phyloP scores from a whole-genome alignment of 768 basidiomycete genomes.

The Melanogaster broomeanus region DNA sequence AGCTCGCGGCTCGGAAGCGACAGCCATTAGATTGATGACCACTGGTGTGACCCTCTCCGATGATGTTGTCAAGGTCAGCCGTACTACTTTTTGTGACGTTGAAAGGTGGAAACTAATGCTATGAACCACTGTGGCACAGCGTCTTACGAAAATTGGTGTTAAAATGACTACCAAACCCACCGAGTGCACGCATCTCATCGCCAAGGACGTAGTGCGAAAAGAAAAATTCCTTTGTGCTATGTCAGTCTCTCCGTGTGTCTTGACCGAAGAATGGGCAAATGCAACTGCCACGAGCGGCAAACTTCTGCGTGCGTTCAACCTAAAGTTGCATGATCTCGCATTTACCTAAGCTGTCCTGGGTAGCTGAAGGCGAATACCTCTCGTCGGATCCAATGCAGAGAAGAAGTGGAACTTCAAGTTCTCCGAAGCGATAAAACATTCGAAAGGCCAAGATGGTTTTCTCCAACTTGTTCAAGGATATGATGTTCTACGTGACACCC shows the following conservation, averaged over 20 bases:
- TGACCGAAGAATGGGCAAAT: conserved; percentile 69
- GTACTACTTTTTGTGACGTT: not conserved
- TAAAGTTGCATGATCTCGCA: not conserved
- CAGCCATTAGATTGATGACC: conserved; percentile 57
- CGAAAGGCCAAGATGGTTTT: conserved; percentile 48
- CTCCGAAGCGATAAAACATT: conserved; percentile 56
- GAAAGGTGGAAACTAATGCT: not conserved
- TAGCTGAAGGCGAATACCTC: conserved; percentile 65
- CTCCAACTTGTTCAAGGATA: conserved; percentile 56
- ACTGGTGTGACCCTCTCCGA: conserved; percentile 65
- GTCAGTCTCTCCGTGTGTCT: conserved; percentile 57
- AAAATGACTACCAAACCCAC: conserved; percentile 57
- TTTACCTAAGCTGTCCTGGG: not conserved
- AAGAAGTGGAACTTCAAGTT: conserved; percentile 68
- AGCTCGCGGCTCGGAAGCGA: conserved; percentile 4
- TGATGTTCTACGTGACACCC: conserved; percentile 75
- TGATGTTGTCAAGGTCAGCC: conserved; percentile 57
- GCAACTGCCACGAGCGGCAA: conserved; percentile 55
- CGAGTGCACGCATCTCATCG: conserved; percentile 82
- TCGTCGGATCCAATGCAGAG: conserved; percentile 66
- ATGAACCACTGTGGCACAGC: conserved; percentile 37
- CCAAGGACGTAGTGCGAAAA: conserved; percentile 70
- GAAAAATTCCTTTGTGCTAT: conserved; percentile 88
- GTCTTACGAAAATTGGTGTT: conserved; percentile 64
- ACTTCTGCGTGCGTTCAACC: conserved; percentile 58